phyloP scores from a whole-genome alignment of 202 grass and related monocot species.

The Tripidium arundinaceum region DNA sequence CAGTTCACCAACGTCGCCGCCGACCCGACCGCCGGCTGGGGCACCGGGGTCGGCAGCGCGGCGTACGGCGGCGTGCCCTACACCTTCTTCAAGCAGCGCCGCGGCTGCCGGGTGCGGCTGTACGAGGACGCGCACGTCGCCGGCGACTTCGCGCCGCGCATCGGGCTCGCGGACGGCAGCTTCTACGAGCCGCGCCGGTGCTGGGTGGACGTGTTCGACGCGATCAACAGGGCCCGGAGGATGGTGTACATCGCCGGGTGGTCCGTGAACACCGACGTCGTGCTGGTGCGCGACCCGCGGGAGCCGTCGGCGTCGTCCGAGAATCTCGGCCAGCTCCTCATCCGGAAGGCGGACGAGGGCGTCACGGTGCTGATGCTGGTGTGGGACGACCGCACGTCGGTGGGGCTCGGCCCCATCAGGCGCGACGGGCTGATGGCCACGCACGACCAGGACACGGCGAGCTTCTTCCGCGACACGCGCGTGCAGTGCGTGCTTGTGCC shows the following conservation, averaged over 20 bases:
- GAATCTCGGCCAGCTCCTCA: constrained; percentile 65
- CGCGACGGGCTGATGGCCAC: constrained; percentile 88
- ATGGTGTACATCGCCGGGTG: constrained; percentile 79
- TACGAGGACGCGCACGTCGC: constrained; percentile 79
- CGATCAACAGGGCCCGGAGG: constrained; percentile 43
- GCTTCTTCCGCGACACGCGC: constrained; percentile 36
- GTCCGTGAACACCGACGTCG: constrained; percentile 66
- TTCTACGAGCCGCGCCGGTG: constrained; percentile 55
- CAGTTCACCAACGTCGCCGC: constrained; percentile 42
- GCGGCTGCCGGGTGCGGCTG: constrained; percentile 54
- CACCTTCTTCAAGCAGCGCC: constrained; percentile 58
- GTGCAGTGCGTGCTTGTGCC: constrained; percentile 76
- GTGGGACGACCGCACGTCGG: constrained; percentile 73
- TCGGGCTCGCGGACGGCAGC: constrained; percentile 5
- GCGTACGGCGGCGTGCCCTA: constrained; percentile 47
- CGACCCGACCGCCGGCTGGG: constrained; percentile 46
- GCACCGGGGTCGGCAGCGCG: constrained; percentile 30
- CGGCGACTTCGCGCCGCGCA: constrained; percentile 34
- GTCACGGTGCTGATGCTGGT: constrained; percentile 65
- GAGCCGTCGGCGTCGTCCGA: neutral
- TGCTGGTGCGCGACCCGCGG: constrained; percentile 54
- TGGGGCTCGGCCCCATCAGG: constrained; percentile 59
- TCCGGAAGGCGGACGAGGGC: constrained; percentile 55
- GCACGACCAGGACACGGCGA: constrained; percentile 65
- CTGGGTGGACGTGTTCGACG: constrained; percentile 84